A percentile compares a stretch with the other conserved stretches of the same genome.
These are phyloP conservation scores for Platanthera guangdongensis DNA, from an alignment of 106 monocot genomes.

Conservation along the genomic window DNA sequence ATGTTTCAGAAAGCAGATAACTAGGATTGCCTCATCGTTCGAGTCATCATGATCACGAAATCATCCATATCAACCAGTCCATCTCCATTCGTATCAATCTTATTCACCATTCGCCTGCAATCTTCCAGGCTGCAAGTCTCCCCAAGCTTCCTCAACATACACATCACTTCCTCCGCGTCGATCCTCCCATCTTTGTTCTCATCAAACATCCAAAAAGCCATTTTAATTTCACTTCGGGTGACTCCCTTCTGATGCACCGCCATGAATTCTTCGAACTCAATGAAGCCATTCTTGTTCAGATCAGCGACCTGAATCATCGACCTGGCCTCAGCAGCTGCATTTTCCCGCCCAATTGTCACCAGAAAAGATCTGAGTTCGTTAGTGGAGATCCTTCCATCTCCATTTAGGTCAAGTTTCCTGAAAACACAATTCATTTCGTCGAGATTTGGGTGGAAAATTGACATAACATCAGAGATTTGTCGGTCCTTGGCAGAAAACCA, in stretches of 20 bases:
- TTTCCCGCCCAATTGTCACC: constrained; percentile 16
- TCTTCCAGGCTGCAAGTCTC: constrained; percentile 39
- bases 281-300: constrained; percentile 28
- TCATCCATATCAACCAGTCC: constrained; percentile 70
- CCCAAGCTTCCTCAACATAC: constrained; percentile 33
- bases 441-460: constrained; percentile 25
- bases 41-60: constrained; percentile 85
- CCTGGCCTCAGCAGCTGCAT: constrained; percentile 20
- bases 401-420: constrained; percentile 36
- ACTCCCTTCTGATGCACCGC: constrained; percentile 66
- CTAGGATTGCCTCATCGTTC: constrained; percentile 26
- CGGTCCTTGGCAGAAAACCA: constrained; percentile 28
- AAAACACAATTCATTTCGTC: constrained; percentile 66
- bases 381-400: constrained; percentile 29
- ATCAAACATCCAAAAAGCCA: constrained; percentile 70
- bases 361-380: constrained; percentile 34
- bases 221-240: constrained; percentile 29
- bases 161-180: constrained; percentile 43
- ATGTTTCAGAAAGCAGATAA: too few species aligned
- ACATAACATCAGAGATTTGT: constrained; percentile 32
- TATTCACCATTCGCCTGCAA: constrained; percentile 50
- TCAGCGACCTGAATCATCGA: constrained; percentile 32
- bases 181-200: constrained; percentile 62
- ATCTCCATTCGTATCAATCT: constrained; percentile 24
- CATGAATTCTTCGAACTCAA: constrained; percentile 66